phyloP scores from a whole-genome alignment of 2,329 filamentous ascomycete species.

The Alternaria brassicicola region DNA sequence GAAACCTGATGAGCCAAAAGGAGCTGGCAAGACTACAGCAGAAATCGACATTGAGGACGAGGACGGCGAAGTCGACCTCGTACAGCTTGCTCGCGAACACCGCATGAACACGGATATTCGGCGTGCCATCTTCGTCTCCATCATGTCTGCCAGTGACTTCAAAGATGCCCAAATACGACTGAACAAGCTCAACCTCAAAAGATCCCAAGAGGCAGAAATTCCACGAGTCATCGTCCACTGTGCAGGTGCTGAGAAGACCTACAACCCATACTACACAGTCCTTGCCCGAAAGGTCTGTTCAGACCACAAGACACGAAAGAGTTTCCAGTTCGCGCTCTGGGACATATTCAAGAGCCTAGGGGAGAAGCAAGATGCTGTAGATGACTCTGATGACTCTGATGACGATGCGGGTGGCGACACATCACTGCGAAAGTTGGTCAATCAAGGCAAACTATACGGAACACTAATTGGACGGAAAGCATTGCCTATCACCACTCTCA shows the following conservation, averaged over 20 bases:
- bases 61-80: conserved; percentile 64
- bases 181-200: conserved; percentile 82
- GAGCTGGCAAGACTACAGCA: conserved; percentile 20
- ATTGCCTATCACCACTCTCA: conserved; percentile 63
- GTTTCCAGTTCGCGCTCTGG: conserved; percentile 87
- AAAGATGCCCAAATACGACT: conserved; percentile 83
- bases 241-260: conserved; percentile 77
- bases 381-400: conserved; percentile 62
- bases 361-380: conserved; percentile 71
- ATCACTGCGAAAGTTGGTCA: conserved; percentile 66
- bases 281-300: conserved; percentile 79
- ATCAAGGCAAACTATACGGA: conserved; percentile 71
- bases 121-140: conserved; percentile 88
- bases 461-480: conserved; percentile 65
- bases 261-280: conserved; percentile 93
- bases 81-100: conserved; percentile 76
- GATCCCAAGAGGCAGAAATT: conserved; percentile 83
- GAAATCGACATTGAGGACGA: conserved; percentile 26
- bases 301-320: conserved; percentile 77
- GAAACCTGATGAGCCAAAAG: conserved; percentile 44
- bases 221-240: conserved; percentile 88
- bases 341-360: conserved; percentile 83
- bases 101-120: conserved; percentile 87
- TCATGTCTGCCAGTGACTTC: conserved; percentile 84
- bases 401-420: conserved; percentile 59